phyloP scores from a whole-genome alignment of 2,329 filamentous ascomycete species.

The Alternaria gansuensis region DNA sequence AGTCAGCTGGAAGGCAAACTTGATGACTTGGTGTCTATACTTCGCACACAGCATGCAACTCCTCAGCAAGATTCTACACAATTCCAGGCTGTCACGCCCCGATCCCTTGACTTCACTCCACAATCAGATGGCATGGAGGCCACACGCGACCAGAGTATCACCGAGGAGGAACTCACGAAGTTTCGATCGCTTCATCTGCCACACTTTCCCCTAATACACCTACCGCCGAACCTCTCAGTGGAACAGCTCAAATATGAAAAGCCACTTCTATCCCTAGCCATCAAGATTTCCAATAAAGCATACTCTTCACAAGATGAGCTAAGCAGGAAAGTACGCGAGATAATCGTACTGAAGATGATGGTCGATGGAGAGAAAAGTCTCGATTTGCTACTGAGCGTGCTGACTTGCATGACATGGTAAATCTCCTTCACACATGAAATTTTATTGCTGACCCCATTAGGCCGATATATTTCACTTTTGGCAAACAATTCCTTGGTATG shows the following conservation, averaged over 20 bases:
- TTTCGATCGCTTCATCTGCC: constrained; percentile 24
- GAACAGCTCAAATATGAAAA: constrained; percentile 18
- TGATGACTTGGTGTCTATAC: constrained; percentile 41
- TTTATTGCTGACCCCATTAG: constrained; percentile 14
- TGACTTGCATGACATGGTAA: constrained; percentile 37
- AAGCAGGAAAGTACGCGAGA: constrained; percentile 27
- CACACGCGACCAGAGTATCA: too few species aligned
- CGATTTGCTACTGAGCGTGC: constrained; percentile 33
- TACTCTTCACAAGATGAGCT: constrained; percentile 24
- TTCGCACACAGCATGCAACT: constrained; percentile 31
- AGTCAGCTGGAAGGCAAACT: constrained; percentile 45
- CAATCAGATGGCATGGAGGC: not conserved
- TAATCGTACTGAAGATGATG: constrained; percentile 31
- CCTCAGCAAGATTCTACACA: not conserved
- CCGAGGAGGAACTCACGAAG: not conserved
- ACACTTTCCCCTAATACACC: constrained; percentile 27
- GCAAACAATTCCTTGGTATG: constrained; percentile 31
- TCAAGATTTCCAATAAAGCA: constrained; percentile 32
- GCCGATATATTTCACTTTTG: constrained; percentile 30
- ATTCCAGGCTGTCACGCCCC: too few species aligned
- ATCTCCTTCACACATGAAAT: not conserved
- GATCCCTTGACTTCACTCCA: constrained; percentile 16
- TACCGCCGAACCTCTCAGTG: constrained; percentile 18
- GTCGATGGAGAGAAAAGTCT: constrained; percentile 36
- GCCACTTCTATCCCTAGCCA: constrained; percentile 27